A percentile compares a stretch with the other conserved stretches of the same genome.
Evolutionary conservation across 2,329 filamentous ascomycete species (phyloP).

Genomic region (Xylaria digitata): DNA sequence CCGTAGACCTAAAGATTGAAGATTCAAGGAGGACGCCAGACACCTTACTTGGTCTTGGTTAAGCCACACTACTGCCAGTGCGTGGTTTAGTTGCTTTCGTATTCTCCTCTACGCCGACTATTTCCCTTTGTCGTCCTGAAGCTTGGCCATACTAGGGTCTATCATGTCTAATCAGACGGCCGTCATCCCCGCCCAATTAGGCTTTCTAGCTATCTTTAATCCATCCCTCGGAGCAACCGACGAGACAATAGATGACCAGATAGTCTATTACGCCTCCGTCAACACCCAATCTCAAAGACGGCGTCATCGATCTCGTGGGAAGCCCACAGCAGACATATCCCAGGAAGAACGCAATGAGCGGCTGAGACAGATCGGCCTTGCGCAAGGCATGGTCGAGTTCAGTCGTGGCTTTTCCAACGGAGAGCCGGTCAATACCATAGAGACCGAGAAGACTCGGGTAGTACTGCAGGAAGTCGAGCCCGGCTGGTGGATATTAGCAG

Average conservation of each 20-base stretch:
- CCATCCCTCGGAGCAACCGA: conserved; percentile 72
- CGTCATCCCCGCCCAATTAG: conserved; percentile 82
- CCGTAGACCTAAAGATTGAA: neutral
- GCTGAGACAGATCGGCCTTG: conserved; percentile 91
- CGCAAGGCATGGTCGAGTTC: conserved; percentile 96
- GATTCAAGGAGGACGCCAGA: neutral
- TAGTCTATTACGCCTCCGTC: conserved; percentile 89
- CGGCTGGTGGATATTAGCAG: conserved; percentile 95
- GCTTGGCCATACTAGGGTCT: conserved; percentile 38
- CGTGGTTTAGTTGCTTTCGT: neutral
- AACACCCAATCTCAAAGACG: conserved; percentile 56
- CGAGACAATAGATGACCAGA: conserved; percentile 81
- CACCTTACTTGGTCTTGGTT: neutral
- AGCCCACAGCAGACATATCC: conserved; percentile 58
- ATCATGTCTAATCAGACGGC: conserved; percentile 42
- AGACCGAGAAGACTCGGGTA: conserved; percentile 89
- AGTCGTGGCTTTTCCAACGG: conserved; percentile 86
- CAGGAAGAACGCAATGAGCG: conserved; percentile 83
- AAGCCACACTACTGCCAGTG: conserved; percentile 1
- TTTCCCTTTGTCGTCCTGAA: neutral
- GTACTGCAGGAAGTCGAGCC: conserved; percentile 87
- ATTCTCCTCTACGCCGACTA: neutral
- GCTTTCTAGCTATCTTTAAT: conserved; percentile 95
- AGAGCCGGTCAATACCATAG: conserved; percentile 81
- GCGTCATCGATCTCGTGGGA: conserved; percentile 56